Conservation (phyloP, 805 yeast genomes). For the Saccharomycopsis oosterbeekiorum region DNA sequence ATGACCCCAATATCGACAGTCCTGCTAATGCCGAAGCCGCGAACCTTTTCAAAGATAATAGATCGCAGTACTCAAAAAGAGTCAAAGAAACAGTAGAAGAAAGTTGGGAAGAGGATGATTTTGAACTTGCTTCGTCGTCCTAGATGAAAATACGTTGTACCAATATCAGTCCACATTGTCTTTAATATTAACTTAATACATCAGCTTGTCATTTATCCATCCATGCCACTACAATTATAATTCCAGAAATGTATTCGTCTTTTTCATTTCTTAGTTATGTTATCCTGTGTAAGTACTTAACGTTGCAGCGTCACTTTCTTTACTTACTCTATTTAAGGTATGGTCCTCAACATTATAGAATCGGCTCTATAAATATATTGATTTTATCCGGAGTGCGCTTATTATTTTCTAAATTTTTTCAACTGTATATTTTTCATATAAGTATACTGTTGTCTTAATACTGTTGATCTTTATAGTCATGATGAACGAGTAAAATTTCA, state of each 20-base stretch:
- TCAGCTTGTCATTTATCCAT: background rate
- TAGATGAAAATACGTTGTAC: background rate
- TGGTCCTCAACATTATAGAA: no score
- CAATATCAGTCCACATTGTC: background rate
- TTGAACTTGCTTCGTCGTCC: conserved; percentile 24
- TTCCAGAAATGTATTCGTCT: background rate
- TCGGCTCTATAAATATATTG: no score
- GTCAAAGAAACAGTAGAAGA: conserved; percentile 92
- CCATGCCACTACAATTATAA: background rate
- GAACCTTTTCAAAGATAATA: conserved; percentile 86
- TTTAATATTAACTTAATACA: no score
- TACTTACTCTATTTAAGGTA: no score
- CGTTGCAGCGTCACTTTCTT: background rate
- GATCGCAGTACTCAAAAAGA: conserved; percentile 81
- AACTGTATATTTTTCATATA: no score
- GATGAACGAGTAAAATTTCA: no score
- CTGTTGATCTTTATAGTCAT: no score
- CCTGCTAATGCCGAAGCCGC: conserved; percentile 99
- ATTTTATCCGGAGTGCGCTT: no score
- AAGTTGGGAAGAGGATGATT: conserved; percentile 73
- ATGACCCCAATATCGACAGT: conserved; percentile 92
- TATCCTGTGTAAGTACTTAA: no score
- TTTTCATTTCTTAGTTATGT: no score
- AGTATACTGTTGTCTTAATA: no score
- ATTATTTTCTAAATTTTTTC: no score